Evolutionary conservation across 768 basidiomycete genomes (phyloP).

Genomic region (Holtermannia corniformis): DNA sequence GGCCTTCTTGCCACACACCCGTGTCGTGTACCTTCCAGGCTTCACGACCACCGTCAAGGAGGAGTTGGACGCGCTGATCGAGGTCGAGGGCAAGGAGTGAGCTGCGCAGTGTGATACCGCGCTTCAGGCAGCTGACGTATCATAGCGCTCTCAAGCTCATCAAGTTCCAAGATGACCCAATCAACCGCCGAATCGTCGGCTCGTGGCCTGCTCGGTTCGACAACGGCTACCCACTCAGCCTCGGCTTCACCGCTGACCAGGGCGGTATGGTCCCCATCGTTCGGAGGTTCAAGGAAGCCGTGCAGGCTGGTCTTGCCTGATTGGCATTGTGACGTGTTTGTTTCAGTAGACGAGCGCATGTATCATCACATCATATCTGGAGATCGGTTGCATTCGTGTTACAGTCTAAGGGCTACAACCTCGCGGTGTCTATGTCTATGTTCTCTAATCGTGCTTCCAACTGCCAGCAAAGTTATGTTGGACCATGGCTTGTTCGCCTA

Average conservation of each 20-base stretch:
- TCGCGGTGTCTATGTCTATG: background rate
- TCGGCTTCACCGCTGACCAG: constrained; percentile 37
- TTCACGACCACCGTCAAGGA: constrained; percentile 37
- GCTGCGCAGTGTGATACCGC: background rate
- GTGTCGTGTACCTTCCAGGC: constrained; percentile 37
- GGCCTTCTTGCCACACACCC: constrained; percentile 34
- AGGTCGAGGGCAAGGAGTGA: constrained; percentile 33
- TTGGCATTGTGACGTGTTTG: background rate
- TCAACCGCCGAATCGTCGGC: constrained; percentile 37
- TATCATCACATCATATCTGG: background rate
- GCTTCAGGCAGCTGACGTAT: background rate
- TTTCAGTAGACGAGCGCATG: no score
- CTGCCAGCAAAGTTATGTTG: constrained; percentile 33
- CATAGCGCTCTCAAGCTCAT: constrained; percentile 34
- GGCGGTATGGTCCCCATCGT: constrained; percentile 40
- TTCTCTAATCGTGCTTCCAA: constrained; percentile 18
- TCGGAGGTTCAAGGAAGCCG: constrained; percentile 35
- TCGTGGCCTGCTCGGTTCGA: constrained; percentile 39
- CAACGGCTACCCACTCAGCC: constrained; percentile 30
- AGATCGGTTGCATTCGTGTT: background rate
- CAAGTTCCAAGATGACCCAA: constrained; percentile 39
- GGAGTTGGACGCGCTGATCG: constrained; percentile 35
- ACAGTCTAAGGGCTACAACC: background rate
- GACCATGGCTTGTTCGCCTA: constrained; percentile 38
- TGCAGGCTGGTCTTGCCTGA: constrained; percentile 33